Conservation (phyloP, 2,329 filamentous ascomycete genomes). For the Rasamsonia emersonii region DNA sequence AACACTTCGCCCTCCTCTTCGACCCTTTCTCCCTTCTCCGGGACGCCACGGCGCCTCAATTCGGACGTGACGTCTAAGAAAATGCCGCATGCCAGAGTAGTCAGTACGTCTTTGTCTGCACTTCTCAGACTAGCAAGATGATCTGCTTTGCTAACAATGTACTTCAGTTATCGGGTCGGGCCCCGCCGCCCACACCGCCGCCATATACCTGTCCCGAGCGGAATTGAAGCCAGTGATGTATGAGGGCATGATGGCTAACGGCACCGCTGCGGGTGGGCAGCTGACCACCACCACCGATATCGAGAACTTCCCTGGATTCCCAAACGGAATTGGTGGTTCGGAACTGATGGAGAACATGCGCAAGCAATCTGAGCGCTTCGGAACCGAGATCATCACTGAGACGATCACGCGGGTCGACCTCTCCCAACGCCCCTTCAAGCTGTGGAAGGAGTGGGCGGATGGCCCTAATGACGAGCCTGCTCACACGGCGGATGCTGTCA, state of each 20-base stretch:
- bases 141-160: slow-evolving; percentile 19
- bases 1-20: slow-evolving; percentile 39
- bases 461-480: slow-evolving; percentile 56
- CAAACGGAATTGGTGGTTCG: slow-evolving; percentile 73
- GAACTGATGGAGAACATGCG: slow-evolving; percentile 96
- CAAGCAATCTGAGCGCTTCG: slow-evolving; percentile 81
- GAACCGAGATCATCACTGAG: slow-evolving; percentile 82
- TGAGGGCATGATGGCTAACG: slow-evolving; percentile 96
- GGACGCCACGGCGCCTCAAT: slow-evolving; percentile 35
- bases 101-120: slow-evolving; percentile 53
- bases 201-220: slow-evolving; percentile 89
- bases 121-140: slow-evolving; percentile 13
- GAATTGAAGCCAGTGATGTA: slow-evolving; percentile 93
- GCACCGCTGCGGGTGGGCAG: slow-evolving; percentile 91
- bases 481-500: slow-evolving; percentile 83
- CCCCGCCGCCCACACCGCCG: slow-evolving; percentile 93
- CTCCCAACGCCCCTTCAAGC: slow-evolving; percentile 76
- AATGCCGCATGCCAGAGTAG: slow-evolving; percentile 87
- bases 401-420: slow-evolving; percentile 86
- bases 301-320: slow-evolving; percentile 97
- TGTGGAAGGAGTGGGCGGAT: slow-evolving; percentile 83
- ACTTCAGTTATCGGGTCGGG: slow-evolving; percentile 76
- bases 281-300: slow-evolving; percentile 97
- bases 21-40: slow-evolving; percentile 23
- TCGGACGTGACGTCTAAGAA: slow-evolving; percentile 30